Percentiles rank a stretch among this genome's conserved stretches.
Conservation (phyloP, 106 monocot species). For the Allium fistulosum region DNA sequence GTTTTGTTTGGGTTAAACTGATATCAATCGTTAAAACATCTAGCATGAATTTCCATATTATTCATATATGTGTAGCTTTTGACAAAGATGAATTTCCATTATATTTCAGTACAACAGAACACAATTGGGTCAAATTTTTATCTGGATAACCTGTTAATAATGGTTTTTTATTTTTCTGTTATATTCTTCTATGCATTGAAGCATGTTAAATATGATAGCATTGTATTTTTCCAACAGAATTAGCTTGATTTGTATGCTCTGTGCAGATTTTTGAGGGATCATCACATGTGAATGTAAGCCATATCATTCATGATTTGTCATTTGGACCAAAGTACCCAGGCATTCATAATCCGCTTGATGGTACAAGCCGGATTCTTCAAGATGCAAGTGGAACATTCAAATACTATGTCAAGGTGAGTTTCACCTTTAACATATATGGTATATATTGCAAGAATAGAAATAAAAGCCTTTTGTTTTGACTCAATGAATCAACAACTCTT, state of each 20-base stretch:
- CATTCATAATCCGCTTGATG: slow-evolving; percentile 95
- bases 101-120: too few species aligned
- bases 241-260: not conserved
- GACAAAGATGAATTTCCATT: too few species aligned
- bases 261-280: slow-evolving; percentile 77
- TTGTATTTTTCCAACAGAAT: too few species aligned
- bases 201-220: not conserved
- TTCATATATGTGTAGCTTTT: not conserved
- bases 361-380: slow-evolving; percentile 62
- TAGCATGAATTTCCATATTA: not conserved
- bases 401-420: slow-evolving; percentile 90
- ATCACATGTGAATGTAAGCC: slow-evolving; percentile 87
- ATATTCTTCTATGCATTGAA: not conserved
- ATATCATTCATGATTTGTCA: slow-evolving; percentile 81
- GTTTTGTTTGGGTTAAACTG: too few species aligned
- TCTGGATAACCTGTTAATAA: too few species aligned
- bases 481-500: too few species aligned
- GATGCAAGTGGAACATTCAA: slow-evolving; percentile 85
- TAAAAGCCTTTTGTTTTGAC: too few species aligned
- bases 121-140: too few species aligned
- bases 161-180: not conserved
- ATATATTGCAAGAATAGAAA: too few species aligned
- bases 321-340: slow-evolving; percentile 97
- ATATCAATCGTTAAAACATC: too few species aligned
- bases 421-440: not conserved